phyloP scores from a whole-genome alignment of 805 yeast genomes.

The Hanseniaspora vineae region DNA sequence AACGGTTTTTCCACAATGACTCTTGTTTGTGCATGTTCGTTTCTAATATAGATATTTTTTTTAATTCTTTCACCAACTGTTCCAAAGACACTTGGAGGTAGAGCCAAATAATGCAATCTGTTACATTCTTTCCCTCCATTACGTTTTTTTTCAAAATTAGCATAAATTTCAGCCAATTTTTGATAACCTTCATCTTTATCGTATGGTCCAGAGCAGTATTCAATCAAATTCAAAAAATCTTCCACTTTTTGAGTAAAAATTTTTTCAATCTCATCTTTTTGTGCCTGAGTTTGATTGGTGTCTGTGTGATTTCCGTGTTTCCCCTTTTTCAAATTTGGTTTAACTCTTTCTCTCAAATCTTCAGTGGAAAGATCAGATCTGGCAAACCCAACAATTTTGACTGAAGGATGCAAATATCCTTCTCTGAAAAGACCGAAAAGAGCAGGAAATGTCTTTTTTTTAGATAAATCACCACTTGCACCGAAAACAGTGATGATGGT shows the following conservation, averaged over 20 bases:
- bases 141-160: slow-evolving; percentile 40
- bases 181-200: slow-evolving; percentile 67
- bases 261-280: too few species aligned
- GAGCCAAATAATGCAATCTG: slow-evolving; percentile 81
- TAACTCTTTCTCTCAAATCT: slow-evolving; percentile 57
- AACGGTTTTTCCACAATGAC: slow-evolving; percentile 94
- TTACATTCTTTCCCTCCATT: slow-evolving; percentile 35
- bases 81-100: slow-evolving; percentile 88
- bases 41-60: slow-evolving; percentile 39
- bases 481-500: slow-evolving; percentile 77
- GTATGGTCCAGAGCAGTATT: slow-evolving; percentile 70
- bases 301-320: slow-evolving; percentile 9
- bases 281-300: slow-evolving; percentile 1
- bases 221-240: slow-evolving; percentile 50
- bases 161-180: slow-evolving; percentile 40
- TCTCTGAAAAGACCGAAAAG: slow-evolving; percentile 63
- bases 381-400: slow-evolving; percentile 83
- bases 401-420: slow-evolving; percentile 58
- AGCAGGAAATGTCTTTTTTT: slow-evolving; percentile 90
- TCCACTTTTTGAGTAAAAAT: slow-evolving; percentile 32
- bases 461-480: slow-evolving; percentile 91
- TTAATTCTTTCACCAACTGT: slow-evolving; percentile 65
- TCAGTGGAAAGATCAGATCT: slow-evolving; percentile 59
- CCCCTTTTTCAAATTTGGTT: slow-evolving; percentile 41
- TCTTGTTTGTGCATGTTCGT: slow-evolving; percentile 57